Percentiles rank a stretch among this genome's conserved stretches.
Evolutionary conservation across 345 rosid species (phyloP).

Genomic region (Corchorus olitorius): DNA sequence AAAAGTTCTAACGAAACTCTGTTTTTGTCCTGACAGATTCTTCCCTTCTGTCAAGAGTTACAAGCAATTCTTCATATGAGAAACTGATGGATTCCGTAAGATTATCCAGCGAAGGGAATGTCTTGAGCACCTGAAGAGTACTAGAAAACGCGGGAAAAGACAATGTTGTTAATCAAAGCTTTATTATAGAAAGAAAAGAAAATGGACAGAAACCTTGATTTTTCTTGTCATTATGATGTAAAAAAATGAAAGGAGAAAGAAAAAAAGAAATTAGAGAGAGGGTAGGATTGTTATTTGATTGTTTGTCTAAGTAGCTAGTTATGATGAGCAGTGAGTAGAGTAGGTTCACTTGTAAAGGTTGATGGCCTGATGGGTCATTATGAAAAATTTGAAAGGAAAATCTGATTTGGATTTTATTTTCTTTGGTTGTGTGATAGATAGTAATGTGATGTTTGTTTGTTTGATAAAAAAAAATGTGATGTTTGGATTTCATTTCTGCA

Average conservation of each 20-base stretch:
- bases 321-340: constrained; percentile 35
- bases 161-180: constrained; percentile 10
- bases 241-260: background rate
- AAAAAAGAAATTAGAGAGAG: background rate
- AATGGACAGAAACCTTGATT: background rate
- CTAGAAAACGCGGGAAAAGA: constrained; percentile 12
- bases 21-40: constrained; percentile 36
- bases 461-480: no score
- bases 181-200: background rate
- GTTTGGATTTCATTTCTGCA: constrained; percentile 21
- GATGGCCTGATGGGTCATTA: constrained; percentile 40
- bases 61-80: constrained; percentile 38
- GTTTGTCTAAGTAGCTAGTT: constrained; percentile 8
- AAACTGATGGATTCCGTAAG: constrained; percentile 25
- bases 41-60: constrained; percentile 37
- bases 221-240: constrained; percentile 20
- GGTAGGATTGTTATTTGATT: constrained; percentile 4
- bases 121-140: constrained; percentile 10
- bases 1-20: background rate
- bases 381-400: constrained; percentile 36
- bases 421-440: background rate
- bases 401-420: constrained; percentile 24
- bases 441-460: no score
- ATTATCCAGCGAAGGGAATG: constrained; percentile 31
- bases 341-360: constrained; percentile 30